A percentile compares a stretch with the other conserved stretches of the same genome.
phyloP scores from a whole-genome alignment of 2,329 filamentous ascomycete genomes.

The Neoscytalidium dimidiatum region DNA sequence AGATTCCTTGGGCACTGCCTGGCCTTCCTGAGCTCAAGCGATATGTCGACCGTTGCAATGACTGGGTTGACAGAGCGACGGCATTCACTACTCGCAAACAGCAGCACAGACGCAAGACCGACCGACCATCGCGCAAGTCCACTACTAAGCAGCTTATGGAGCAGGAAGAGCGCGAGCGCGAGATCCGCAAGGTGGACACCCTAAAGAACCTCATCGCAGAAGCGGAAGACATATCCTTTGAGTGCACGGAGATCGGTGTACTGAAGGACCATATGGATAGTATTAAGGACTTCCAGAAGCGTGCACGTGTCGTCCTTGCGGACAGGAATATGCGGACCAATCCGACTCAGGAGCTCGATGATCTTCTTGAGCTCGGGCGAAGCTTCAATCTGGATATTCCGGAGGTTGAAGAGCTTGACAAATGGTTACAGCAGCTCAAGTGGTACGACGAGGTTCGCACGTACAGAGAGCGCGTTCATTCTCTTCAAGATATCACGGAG shows the following conservation, averaged over 20 bases:
- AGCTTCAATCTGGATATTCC: slow-evolving; percentile 89
- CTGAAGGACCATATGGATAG: slow-evolving; percentile 82
- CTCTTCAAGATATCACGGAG: slow-evolving; percentile 74
- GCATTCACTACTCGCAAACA: slow-evolving; percentile 97
- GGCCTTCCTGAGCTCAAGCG: slow-evolving; percentile 79
- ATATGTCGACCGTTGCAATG: slow-evolving; percentile 95
- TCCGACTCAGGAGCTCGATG: slow-evolving; percentile 62
- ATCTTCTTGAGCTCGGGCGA: slow-evolving; percentile 85
- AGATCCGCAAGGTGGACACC: slow-evolving; percentile 85
- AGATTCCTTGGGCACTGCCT: slow-evolving; percentile 86
- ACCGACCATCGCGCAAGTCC: slow-evolving; percentile 78
- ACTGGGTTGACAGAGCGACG: slow-evolving; percentile 96
- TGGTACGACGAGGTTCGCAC: slow-evolving; percentile 81
- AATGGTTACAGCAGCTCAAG: slow-evolving; percentile 78
- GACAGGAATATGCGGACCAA: slow-evolving; percentile 19
- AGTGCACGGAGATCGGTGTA: slow-evolving; percentile 85
- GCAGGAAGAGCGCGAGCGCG: slow-evolving; percentile 78
- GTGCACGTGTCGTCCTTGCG: slow-evolving; percentile 64
- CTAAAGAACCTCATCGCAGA: slow-evolving; percentile 81
- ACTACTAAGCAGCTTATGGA: slow-evolving; percentile 72
- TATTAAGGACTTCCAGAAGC: slow-evolving; percentile 81
- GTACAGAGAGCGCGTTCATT: slow-evolving; percentile 65
- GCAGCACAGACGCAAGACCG: slow-evolving; percentile 93
- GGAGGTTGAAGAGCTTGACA: slow-evolving; percentile 80
- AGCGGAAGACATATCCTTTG: slow-evolving; percentile 86